These are phyloP conservation scores for Crithidia sp. DNA, from an alignment of 208 protist genomes.

Conservation along the genomic window DNA sequence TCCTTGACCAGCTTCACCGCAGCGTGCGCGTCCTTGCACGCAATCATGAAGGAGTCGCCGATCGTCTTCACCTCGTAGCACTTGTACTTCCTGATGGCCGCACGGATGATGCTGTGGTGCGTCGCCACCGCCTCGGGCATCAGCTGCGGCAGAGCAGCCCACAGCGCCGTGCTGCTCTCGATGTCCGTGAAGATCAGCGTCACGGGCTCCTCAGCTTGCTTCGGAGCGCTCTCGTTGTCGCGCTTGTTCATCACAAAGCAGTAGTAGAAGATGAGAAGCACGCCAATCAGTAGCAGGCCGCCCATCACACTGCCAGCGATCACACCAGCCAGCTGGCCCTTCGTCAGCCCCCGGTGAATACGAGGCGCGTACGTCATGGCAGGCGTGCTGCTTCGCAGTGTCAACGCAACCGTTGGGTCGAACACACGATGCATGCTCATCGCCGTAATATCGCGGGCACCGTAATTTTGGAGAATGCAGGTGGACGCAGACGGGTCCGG, in stretches of 20 bases:
- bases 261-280: conserved; percentile 12
- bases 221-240: conserved; percentile 53
- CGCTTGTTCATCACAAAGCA: conserved; percentile 23
- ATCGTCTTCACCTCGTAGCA: conserved; percentile 89
- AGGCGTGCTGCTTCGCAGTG: too few species aligned
- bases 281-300: neutral
- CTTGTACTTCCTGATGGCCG: conserved; percentile 56
- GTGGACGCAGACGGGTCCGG: too few species aligned
- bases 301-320: conserved; percentile 1
- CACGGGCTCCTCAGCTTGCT: conserved; percentile 35
- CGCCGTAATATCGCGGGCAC: too few species aligned
- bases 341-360: too few species aligned
- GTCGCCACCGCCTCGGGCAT: conserved; percentile 66
- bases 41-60: conserved; percentile 44
- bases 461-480: too few species aligned
- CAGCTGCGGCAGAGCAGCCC: conserved; percentile 45
- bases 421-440: too few species aligned
- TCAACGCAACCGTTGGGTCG: too few species aligned
- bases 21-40: too few species aligned
- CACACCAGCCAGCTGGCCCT: conserved; percentile 1
- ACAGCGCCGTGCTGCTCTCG: conserved; percentile 74
- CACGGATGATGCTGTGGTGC: conserved; percentile 73
- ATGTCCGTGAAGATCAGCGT: conserved; percentile 78
- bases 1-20: too few species aligned
- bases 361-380: too few species aligned